phyloP scores from a whole-genome alignment of 2,329 filamentous ascomycete species.

The Talaromyces amestolkiae region DNA sequence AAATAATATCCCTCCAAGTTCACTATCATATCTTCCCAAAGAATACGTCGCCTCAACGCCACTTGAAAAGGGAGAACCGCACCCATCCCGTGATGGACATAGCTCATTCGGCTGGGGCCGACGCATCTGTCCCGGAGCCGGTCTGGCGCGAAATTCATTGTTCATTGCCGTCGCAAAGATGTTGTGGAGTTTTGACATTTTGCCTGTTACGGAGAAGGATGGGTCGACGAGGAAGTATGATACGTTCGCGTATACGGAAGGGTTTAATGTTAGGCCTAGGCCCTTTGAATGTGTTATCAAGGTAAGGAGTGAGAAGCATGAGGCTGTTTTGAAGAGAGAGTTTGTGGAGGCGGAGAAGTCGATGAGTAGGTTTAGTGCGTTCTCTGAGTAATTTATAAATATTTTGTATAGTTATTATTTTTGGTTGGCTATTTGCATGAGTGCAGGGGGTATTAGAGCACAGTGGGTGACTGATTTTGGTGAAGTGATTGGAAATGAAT shows the following conservation, averaged over 20 bases:
- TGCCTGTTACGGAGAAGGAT: constrained; percentile 19
- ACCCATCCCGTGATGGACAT: constrained; percentile 38
- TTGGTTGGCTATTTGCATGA: neutral
- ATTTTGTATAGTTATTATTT: neutral
- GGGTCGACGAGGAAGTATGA: constrained; percentile 23
- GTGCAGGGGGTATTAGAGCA: neutral
- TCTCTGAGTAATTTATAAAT: neutral
- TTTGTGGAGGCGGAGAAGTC: constrained; percentile 12
- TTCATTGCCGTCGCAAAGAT: constrained; percentile 31
- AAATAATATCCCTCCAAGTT: neutral
- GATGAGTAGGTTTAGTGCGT: constrained; percentile 13
- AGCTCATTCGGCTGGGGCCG: constrained; percentile 55
- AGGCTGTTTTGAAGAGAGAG: constrained; percentile 17
- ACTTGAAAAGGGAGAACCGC: constrained; percentile 17
- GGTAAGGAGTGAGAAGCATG: constrained; percentile 18
- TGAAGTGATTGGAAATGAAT: neutral
- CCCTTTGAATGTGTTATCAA: constrained; percentile 22
- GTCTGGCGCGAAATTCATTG: constrained; percentile 53
- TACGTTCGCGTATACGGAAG: constrained; percentile 24
- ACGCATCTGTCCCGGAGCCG: constrained; percentile 51
- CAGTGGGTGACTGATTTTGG: neutral
- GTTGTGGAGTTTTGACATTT: constrained; percentile 26
- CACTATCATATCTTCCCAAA: neutral
- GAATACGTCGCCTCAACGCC: neutral
- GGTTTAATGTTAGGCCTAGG: constrained; percentile 23